Percentiles rank a stretch among this genome's conserved stretches.
Evolutionary conservation across 1,284 basidiomycete species (phyloP).

Genomic region (Microbotryum intermedium): DNA sequence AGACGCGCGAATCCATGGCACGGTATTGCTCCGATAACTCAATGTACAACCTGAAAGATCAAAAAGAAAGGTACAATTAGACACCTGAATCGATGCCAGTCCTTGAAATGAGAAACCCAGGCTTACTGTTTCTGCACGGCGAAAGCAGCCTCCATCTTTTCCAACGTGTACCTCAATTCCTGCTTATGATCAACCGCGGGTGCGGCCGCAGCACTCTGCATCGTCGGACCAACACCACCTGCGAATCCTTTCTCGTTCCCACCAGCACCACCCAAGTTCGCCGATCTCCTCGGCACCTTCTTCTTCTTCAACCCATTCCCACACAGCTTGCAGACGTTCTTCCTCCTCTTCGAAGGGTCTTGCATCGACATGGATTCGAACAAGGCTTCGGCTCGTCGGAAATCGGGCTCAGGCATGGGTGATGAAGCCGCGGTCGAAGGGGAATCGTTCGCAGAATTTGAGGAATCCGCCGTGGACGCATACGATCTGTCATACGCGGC

Average conservation of each 20-base stretch:
- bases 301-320: neutral
- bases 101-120: neutral
- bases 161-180: neutral
- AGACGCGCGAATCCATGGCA: slow-evolving; percentile 68
- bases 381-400: slow-evolving; percentile 13
- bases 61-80: neutral
- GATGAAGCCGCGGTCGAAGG: neutral
- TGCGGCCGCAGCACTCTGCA: neutral
- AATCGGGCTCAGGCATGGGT: slow-evolving; percentile 14
- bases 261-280: neutral
- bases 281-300: neutral
- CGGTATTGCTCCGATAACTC: slow-evolving; percentile 85
- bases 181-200: slow-evolving; percentile 8
- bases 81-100: neutral
- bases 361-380: slow-evolving; percentile 6
- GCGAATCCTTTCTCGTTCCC: neutral
- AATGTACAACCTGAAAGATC: slow-evolving; percentile 59
- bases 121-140: slow-evolving; percentile 47
- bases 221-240: neutral
- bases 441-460: neutral
- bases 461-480: too few relatives aligned
- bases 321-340: neutral
- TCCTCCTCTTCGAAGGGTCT: neutral
- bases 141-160: slow-evolving; percentile 22
- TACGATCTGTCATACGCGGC: too few relatives aligned